Conservation (phyloP, 129 eudicot genomes). For the Centrapalus pauciflorus region DNA sequence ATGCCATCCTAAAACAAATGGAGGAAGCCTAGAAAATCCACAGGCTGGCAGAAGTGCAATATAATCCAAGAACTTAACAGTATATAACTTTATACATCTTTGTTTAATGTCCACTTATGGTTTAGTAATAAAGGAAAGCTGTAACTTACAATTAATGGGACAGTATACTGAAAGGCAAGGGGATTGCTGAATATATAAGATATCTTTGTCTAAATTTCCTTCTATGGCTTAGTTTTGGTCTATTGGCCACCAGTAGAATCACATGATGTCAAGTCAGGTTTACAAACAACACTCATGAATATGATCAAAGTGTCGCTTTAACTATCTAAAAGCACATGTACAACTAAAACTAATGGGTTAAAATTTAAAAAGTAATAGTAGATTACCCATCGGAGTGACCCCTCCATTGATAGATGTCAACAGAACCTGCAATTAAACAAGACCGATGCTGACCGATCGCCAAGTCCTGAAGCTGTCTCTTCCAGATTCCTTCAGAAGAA, state of each 20-base stretch:
- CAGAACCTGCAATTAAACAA: constrained; percentile 47
- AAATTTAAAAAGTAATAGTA: not conserved
- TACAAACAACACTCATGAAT: not conserved
- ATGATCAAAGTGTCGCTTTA: not conserved
- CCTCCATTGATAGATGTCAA: constrained; percentile 69
- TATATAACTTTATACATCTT: too few relatives aligned
- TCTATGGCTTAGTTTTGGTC: not conserved
- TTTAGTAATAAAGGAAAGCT: too few relatives aligned
- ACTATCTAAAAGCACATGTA: not conserved
- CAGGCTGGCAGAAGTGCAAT: not conserved
- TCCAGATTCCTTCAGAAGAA: constrained; percentile 39
- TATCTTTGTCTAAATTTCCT: not conserved
- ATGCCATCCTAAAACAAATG: not conserved
- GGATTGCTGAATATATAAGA: not conserved
- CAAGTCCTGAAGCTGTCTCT: constrained; percentile 40
- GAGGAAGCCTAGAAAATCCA: not conserved
- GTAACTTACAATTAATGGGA: too few relatives aligned
- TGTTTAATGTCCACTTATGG: too few relatives aligned
- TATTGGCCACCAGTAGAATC: not conserved
- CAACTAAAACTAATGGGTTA: not conserved
- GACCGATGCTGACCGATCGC: constrained; percentile 63
- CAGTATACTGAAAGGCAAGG: not conserved
- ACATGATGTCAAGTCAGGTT: not conserved
- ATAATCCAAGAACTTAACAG: not conserved
- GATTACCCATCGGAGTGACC: constrained; percentile 66